These are phyloP conservation scores for Lantana camara DNA, from an alignment of 257 asterid genomes.

Conservation along the genomic window DNA sequence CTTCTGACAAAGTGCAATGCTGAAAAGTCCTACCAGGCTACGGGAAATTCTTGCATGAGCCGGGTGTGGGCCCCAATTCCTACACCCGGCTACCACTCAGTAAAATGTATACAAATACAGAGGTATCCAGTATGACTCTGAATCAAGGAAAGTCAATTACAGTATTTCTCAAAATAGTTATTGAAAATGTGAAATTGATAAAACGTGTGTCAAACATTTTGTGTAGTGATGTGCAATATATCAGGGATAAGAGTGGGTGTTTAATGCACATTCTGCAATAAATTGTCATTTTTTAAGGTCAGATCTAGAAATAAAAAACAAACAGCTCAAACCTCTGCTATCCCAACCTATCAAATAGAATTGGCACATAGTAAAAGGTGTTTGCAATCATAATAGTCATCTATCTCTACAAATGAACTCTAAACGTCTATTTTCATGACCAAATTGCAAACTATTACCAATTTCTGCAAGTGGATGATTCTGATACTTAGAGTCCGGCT, in stretches of 20 bases:
- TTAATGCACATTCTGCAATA: slow-evolving; percentile 5
- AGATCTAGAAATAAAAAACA: neutral
- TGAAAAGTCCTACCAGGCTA: neutral
- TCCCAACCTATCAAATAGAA: neutral
- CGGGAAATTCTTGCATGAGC: neutral
- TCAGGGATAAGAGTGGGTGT: neutral
- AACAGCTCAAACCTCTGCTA: slow-evolving; percentile 8
- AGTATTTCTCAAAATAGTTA: neutral
- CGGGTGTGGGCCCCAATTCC: too few species aligned
- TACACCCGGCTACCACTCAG: too few species aligned
- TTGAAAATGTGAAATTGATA: neutral
- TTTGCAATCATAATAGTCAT: neutral
- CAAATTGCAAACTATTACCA: slow-evolving; percentile 36
- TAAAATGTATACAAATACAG: neutral
- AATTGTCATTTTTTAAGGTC: neutral
- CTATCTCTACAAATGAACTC: neutral
- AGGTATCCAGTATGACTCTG: neutral
- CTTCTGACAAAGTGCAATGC: neutral
- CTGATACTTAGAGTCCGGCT: slow-evolving; percentile 28
- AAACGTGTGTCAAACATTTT: slow-evolving; percentile 2
- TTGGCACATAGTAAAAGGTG: neutral
- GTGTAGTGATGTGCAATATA: neutral
- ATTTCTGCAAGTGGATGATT: slow-evolving; percentile 28
- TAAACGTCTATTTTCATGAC: neutral
- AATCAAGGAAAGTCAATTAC: slow-evolving; percentile 18